Percentiles rank a stretch among this genome's conserved stretches.
phyloP scores from a whole-genome alignment of 345 rosid genomes.

The Populus alba region DNA sequence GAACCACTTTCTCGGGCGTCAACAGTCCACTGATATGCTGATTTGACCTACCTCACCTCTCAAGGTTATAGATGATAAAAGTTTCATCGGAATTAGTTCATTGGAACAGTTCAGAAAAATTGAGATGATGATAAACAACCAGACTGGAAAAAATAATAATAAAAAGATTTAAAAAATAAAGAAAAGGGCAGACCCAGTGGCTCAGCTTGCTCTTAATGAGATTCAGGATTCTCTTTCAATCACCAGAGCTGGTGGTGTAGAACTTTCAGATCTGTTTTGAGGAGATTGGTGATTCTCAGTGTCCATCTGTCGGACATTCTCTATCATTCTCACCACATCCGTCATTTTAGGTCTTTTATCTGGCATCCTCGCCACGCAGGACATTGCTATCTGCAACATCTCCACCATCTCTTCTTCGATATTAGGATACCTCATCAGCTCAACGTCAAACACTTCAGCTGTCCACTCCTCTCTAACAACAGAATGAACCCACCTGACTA shows the following conservation, averaged over 20 bases:
- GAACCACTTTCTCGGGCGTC: neutral
- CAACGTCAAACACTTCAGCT: constrained; percentile 91
- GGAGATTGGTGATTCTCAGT: constrained; percentile 46
- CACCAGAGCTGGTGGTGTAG: constrained; percentile 40
- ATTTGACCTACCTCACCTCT: neutral
- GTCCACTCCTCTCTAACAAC: constrained; percentile 99
- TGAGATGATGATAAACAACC: constrained; percentile 1
- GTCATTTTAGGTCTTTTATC: constrained; percentile 87
- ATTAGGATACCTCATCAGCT: constrained; percentile 79
- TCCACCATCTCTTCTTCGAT: constrained; percentile 99
- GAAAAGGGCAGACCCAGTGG: neutral
- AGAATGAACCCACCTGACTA: constrained; percentile 97
- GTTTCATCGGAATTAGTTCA: constrained; percentile 14
- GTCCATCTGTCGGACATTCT: constrained; percentile 50
- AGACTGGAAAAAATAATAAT: neutral
- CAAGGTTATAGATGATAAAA: neutral
- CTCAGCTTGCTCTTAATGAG: constrained; percentile 9
- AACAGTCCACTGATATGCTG: neutral
- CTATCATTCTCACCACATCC: constrained; percentile 72
- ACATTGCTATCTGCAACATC: constrained; percentile 94
- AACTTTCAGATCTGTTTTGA: constrained; percentile 49
- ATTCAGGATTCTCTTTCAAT: constrained; percentile 23
- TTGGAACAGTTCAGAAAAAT: neutral
- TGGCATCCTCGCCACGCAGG: constrained; percentile 74
- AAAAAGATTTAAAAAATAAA: constrained; percentile 9